phyloP scores from a whole-genome alignment of 163 green algal species.

The Coccomyxa subellipsoidea region DNA sequence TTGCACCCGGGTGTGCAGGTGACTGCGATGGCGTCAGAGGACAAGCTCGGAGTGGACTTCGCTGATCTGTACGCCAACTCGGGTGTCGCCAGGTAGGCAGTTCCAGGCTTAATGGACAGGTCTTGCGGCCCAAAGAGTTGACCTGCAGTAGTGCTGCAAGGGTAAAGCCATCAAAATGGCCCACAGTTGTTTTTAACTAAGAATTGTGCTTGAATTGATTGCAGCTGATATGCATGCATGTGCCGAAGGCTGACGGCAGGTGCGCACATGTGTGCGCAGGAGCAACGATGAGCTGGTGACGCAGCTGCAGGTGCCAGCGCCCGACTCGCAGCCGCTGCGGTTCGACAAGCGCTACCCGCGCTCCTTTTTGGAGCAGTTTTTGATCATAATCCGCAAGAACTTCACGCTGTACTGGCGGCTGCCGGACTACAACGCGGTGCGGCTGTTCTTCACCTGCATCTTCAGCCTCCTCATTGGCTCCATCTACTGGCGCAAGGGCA shows the following conservation, averaged over 20 bases:
- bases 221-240: too few species aligned
- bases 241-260: neutral
- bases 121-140: too few species aligned
- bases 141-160: too few species aligned
- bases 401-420: slow-evolving; percentile 45
- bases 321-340: slow-evolving; percentile 13
- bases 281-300: slow-evolving; percentile 12
- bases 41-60: slow-evolving; percentile 34
- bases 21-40: slow-evolving; percentile 27
- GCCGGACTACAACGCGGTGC: slow-evolving; percentile 37
- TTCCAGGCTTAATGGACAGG: too few species aligned
- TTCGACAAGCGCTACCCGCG: slow-evolving; percentile 24
- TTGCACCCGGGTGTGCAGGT: slow-evolving; percentile 27
- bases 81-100: slow-evolving; percentile 15
- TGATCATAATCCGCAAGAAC: slow-evolving; percentile 20
- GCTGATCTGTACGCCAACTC: slow-evolving; percentile 21
- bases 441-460: slow-evolving; percentile 26
- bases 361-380: slow-evolving; percentile 15
- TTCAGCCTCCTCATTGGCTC: slow-evolving; percentile 21
- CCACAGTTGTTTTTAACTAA: too few species aligned
- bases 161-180: too few species aligned
- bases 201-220: too few species aligned
- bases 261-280: neutral
- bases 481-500: slow-evolving; percentile 26
- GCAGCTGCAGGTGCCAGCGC: slow-evolving; percentile 10